These are phyloP conservation scores for Aeschynomene evenia DNA, from an alignment of 306 rosid genomes.

Conservation along the genomic window DNA sequence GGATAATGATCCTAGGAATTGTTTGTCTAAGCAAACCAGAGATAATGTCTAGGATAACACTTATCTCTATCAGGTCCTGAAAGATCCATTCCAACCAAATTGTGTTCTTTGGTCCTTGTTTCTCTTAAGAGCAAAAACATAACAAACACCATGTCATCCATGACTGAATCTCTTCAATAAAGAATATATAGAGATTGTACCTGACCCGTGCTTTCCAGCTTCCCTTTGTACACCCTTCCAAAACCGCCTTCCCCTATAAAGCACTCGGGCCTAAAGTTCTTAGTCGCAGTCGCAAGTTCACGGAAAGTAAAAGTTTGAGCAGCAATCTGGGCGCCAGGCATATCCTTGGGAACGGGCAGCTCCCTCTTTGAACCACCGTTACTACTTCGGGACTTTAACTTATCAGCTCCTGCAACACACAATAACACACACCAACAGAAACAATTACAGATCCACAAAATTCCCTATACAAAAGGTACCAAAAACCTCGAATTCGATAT, in stretches of 20 bases:
- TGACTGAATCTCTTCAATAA: not conserved
- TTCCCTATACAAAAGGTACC: not conserved
- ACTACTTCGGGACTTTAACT: slow-evolving; percentile 58
- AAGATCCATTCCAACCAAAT: not conserved
- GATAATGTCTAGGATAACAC: not conserved
- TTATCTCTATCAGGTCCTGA: not conserved
- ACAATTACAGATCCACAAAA: not conserved
- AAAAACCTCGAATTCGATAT: not conserved
- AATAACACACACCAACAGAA: slow-evolving; percentile 29
- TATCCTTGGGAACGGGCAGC: slow-evolving; percentile 52
- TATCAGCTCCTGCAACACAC: slow-evolving; percentile 70
- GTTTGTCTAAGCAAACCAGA: not conserved
- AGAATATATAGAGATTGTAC: slow-evolving; percentile 32
- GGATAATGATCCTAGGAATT: not conserved
- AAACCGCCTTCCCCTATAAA: slow-evolving; percentile 93
- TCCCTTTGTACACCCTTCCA: slow-evolving; percentile 86
- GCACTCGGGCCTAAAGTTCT: slow-evolving; percentile 68
- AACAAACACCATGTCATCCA: not conserved
- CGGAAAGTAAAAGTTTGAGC: slow-evolving; percentile 86
- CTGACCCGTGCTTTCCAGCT: slow-evolving; percentile 75
- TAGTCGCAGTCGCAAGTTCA: slow-evolving; percentile 79
- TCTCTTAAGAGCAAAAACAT: not conserved
- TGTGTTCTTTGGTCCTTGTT: not conserved
- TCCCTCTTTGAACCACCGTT: slow-evolving; percentile 71
- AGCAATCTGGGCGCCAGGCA: slow-evolving; percentile 62